A percentile compares a stretch with the other conserved stretches of the same genome.
phyloP scores from a whole-genome alignment of 495 filamentous ascomycete species.

The Apiosordaria backusii region DNA sequence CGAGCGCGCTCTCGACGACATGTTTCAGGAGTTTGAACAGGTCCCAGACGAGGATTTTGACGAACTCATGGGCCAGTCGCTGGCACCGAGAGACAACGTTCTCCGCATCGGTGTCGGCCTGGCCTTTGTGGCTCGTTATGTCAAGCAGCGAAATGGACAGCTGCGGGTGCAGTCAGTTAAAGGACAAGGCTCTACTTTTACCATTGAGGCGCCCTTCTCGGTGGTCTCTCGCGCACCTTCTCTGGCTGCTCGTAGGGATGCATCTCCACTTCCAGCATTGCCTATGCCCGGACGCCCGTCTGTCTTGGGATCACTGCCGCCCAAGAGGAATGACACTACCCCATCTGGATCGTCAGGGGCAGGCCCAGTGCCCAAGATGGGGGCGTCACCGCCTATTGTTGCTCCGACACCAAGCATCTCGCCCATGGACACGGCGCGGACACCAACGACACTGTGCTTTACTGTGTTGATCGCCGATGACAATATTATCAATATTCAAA shows the following conservation, averaged over 20 bases:
- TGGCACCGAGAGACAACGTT: conserved; percentile 8
- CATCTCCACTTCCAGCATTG: conserved; percentile 21
- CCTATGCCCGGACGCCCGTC: conserved; percentile 20
- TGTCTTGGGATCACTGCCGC: not conserved
- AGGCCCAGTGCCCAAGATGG: not conserved
- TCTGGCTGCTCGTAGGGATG: conserved; percentile 21
- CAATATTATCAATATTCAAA: conserved; percentile 76
- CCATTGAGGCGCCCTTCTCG: conserved; percentile 30
- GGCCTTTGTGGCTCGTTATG: conserved; percentile 23
- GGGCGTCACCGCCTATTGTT: conserved; percentile 15
- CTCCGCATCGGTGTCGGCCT: conserved; percentile 26
- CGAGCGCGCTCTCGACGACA: conserved; percentile 57
- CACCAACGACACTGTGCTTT: conserved; percentile 39
- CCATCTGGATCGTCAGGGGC: conserved; percentile 10
- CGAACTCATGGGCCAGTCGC: conserved; percentile 27
- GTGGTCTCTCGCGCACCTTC: conserved; percentile 22
- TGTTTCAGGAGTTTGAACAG: conserved; percentile 80
- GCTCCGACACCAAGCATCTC: conserved; percentile 18
- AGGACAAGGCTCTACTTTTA: conserved; percentile 23
- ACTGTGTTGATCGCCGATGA: conserved; percentile 76
- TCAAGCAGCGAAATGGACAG: conserved; percentile 26
- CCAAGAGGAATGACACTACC: not conserved
- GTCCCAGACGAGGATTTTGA: conserved; percentile 59
- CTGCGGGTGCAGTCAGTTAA: conserved; percentile 22
- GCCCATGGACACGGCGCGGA: conserved; percentile 11